A percentile compares a stretch with the other conserved stretches of the same genome.
phyloP scores from a whole-genome alignment of 2,329 filamentous ascomycete genomes.

The Colletotrichum musicola region DNA sequence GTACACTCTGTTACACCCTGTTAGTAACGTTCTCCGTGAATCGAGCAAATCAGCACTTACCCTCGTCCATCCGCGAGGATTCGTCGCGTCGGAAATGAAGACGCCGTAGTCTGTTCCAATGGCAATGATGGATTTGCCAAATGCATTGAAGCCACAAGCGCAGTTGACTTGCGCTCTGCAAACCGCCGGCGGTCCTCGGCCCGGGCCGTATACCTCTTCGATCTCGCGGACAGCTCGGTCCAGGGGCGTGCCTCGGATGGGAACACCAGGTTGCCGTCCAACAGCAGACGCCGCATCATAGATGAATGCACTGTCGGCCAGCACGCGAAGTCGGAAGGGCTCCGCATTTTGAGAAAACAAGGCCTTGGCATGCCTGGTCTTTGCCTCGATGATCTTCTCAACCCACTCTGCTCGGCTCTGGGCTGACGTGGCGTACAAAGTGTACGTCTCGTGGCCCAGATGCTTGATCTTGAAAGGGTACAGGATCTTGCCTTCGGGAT shows the following conservation, averaged over 20 bases:
- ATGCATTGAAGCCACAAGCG: constrained; percentile 88
- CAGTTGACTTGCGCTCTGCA: constrained; percentile 92
- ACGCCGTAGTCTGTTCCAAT: constrained; percentile 97
- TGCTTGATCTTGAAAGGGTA: constrained; percentile 98
- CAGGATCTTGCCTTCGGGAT: constrained; percentile 84
- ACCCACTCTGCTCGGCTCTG: constrained; percentile 90
- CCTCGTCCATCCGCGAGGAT: constrained; percentile 91
- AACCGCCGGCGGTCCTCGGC: constrained; percentile 79
- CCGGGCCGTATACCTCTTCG: constrained; percentile 80
- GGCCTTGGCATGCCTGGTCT: constrained; percentile 91
- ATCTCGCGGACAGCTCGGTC: constrained; percentile 92
- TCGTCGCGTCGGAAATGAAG: constrained; percentile 87
- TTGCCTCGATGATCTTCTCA: constrained; percentile 92
- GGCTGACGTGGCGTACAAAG: constrained; percentile 83
- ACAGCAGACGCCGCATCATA: constrained; percentile 75
- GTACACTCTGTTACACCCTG: constrained; percentile 72
- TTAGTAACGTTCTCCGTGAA: constrained; percentile 33
- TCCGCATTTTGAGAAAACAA: constrained; percentile 94
- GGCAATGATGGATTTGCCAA: constrained; percentile 88
- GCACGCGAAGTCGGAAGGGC: constrained; percentile 90
- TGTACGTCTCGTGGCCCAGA: constrained; percentile 93
- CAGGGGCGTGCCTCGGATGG: constrained; percentile 90
- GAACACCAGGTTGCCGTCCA: constrained; percentile 74
- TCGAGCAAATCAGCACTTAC: constrained; percentile 65
- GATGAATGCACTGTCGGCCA: constrained; percentile 92